Evolutionary conservation across 2,329 filamentous ascomycete species (phyloP).

Genomic region (Simplicillium sp.): DNA sequence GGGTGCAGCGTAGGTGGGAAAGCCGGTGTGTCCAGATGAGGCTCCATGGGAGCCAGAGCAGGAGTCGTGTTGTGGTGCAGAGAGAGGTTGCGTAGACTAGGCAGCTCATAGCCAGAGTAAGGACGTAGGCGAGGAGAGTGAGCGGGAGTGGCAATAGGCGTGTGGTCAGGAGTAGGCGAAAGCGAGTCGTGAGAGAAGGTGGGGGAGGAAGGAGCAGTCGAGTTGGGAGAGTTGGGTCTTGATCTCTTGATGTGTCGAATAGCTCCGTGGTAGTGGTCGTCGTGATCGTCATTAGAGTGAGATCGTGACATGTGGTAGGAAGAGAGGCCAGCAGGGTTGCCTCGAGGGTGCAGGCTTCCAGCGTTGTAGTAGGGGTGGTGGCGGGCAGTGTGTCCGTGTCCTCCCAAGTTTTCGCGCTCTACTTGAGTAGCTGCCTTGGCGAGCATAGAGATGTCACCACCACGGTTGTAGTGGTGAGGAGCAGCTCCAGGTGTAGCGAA

Average conservation of each 20-base stretch:
- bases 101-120: conserved; percentile 69
- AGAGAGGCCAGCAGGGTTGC: conserved; percentile 65
- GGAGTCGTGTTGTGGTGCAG: conserved; percentile 43
- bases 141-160: conserved; percentile 92
- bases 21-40: conserved; percentile 37
- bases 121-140: conserved; percentile 88
- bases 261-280: conserved; percentile 64
- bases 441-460: conserved; percentile 48
- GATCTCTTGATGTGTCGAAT: conserved; percentile 77
- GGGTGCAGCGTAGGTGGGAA: conserved; percentile 41
- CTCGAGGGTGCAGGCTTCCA: conserved; percentile 38
- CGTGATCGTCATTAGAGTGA: conserved; percentile 71
- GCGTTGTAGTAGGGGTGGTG: conserved; percentile 47
- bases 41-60: conserved; percentile 50
- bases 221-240: conserved; percentile 86
- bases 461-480: conserved; percentile 40
- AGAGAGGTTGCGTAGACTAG: conserved; percentile 64
- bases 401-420: conserved; percentile 43
- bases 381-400: conserved; percentile 33
- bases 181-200: conserved; percentile 94
- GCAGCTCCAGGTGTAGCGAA: conserved; percentile 44
- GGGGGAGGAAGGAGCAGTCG: conserved; percentile 88
- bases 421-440: conserved; percentile 52
- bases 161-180: conserved; percentile 93
- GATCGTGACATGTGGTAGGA: conserved; percentile 93